Percentiles rank a stretch among this genome's conserved stretches.
phyloP scores from a whole-genome alignment of 2,329 filamentous ascomycete genomes.

The Arthrobotrys pseudoclavata region DNA sequence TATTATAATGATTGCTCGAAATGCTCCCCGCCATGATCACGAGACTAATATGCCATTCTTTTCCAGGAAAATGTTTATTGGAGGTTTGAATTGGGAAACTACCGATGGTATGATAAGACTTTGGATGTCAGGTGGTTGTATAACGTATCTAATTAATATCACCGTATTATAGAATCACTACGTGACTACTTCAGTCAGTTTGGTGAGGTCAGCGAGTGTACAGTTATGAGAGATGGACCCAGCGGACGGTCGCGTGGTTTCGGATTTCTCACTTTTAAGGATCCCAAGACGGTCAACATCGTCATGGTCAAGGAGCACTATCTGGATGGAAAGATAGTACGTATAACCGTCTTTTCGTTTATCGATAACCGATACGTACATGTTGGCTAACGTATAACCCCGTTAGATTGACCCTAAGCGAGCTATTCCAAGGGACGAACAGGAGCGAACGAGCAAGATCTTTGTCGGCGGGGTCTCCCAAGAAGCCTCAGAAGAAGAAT shows the following conservation, averaged over 20 bases:
- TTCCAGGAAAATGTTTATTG: conserved; percentile 99
- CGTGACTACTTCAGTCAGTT: conserved; percentile 98
- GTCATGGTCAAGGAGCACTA: conserved; percentile 99
- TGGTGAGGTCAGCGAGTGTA: conserved; percentile 96
- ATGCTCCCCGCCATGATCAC: conserved; percentile 7
- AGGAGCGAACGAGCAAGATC: conserved; percentile 98
- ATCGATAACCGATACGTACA: not conserved
- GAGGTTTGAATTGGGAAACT: conserved; percentile 98
- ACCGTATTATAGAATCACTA: conserved; percentile 79
- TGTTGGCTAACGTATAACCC: conserved; percentile 33
- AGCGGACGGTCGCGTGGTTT: conserved; percentile 95
- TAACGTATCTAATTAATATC: conserved; percentile 1
- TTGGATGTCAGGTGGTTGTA: not conserved
- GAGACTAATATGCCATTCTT: conserved; percentile 57
- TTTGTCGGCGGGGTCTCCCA: conserved; percentile 98
- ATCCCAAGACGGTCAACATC: conserved; percentile 96
- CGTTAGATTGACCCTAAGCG: conserved; percentile 94
- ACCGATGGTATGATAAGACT: conserved; percentile 83
- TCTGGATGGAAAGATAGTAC: conserved; percentile 96
- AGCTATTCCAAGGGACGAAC: conserved; percentile 95
- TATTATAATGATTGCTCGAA: not conserved
- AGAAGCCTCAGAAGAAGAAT: conserved; percentile 95
- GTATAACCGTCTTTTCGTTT: conserved; percentile 66
- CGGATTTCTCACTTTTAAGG: conserved; percentile 96
- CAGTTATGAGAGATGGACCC: conserved; percentile 97